These are phyloP conservation scores for Trichoderma sp. DNA, from an alignment of 2,329 filamentous ascomycete species.

Conservation along the genomic window DNA sequence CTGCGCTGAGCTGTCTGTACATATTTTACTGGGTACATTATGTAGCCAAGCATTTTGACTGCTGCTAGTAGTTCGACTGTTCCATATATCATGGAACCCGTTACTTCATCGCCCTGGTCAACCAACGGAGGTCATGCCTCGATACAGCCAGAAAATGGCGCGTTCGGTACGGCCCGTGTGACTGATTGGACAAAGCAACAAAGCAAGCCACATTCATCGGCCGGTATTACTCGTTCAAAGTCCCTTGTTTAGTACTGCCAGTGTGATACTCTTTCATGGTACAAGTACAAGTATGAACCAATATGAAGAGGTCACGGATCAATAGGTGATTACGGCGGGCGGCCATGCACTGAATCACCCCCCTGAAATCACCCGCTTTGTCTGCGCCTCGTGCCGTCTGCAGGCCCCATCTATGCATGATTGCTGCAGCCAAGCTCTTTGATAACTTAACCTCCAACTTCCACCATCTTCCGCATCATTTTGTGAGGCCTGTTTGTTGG, in stretches of 20 bases:
- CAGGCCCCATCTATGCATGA: not conserved
- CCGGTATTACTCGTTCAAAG: not conserved
- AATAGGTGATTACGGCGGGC: not conserved
- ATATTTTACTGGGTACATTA: not conserved
- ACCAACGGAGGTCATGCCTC: not conserved
- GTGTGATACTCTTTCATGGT: not conserved
- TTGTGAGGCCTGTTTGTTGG: not conserved
- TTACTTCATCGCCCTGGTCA: not conserved
- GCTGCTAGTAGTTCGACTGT: not conserved
- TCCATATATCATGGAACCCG: not conserved
- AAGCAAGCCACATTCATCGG: not conserved
- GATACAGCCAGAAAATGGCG: conserved; percentile 12
- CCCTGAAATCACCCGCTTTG: not conserved
- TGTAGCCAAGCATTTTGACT: not conserved
- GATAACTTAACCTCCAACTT: not conserved
- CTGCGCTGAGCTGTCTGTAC: not conserved
- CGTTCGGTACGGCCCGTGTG: conserved; percentile 18
- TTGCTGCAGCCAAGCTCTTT: not conserved
- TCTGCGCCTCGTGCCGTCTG: conserved; percentile 14
- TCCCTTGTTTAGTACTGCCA: not conserved
- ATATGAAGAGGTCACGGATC: not conserved
- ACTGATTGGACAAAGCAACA: not conserved
- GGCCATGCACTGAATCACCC: not conserved
- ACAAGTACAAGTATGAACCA: not conserved
- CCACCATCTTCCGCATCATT: not conserved